phyloP scores from a whole-genome alignment of 176 grass and related monocot genomes.

The Tillandsia fasciculata region DNA sequence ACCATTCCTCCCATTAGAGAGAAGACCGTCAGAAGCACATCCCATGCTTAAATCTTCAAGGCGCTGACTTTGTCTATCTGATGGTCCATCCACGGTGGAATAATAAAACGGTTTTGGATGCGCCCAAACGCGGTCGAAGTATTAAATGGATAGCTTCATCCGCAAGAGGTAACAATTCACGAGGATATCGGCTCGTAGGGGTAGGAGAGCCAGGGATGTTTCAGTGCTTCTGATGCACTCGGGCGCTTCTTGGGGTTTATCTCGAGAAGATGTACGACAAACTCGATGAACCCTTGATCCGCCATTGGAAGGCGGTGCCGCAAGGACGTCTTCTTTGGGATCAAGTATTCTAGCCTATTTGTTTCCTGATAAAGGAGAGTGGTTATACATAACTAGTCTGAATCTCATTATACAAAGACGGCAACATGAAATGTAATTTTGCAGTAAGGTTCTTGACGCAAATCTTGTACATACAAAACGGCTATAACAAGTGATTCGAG shows the following conservation, averaged over 20 bases:
- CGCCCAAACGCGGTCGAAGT: neutral
- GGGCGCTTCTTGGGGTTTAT: slow-evolving; percentile 92
- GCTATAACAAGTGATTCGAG: neutral
- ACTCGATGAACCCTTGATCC: slow-evolving; percentile 92
- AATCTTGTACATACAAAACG: neutral
- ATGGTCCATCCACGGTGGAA: neutral
- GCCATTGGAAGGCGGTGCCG: slow-evolving; percentile 77
- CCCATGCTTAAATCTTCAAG: neutral
- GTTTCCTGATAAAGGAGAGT: slow-evolving; percentile 61
- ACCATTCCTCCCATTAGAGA: neutral
- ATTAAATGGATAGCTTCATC: neutral
- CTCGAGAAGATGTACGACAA: slow-evolving; percentile 76
- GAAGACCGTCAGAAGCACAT: neutral
- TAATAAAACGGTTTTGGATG: neutral
- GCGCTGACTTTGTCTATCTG: neutral
- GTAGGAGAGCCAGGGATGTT: slow-evolving; percentile 97
- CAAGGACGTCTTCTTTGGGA: slow-evolving; percentile 88
- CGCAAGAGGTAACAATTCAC: slow-evolving; percentile 19
- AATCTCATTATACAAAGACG: neutral
- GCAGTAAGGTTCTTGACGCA: neutral
- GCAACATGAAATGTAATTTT: neutral
- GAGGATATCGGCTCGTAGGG: slow-evolving; percentile 98
- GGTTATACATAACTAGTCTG: neutral
- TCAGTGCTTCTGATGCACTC: slow-evolving; percentile 74
- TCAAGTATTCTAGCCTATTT: slow-evolving; percentile 87